These are phyloP conservation scores for Dendrobium officinale DNA, from an alignment of 106 monocot genomes.

Conservation along the genomic window DNA sequence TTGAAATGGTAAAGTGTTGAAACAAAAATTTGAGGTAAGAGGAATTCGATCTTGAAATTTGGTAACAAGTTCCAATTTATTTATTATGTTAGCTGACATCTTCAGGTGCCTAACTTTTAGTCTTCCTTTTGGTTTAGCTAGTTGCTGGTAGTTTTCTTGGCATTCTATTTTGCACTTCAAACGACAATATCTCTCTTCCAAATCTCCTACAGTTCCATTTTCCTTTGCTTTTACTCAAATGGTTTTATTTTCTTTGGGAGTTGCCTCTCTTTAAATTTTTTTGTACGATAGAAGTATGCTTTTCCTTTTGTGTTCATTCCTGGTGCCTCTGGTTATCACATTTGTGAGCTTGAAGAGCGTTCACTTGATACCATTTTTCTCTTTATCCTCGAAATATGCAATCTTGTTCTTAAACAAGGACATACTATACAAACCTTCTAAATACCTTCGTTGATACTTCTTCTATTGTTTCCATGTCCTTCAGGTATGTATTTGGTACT, in stretches of 20 bases:
- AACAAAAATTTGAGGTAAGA: too few relatives aligned
- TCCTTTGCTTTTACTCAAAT: neutral
- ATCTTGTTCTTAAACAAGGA: neutral
- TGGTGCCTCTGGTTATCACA: neutral
- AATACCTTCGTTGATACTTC: neutral
- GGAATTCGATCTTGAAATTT: too few relatives aligned
- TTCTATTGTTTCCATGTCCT: too few relatives aligned
- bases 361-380: neutral
- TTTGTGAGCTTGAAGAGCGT: neutral
- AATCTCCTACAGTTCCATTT: neutral
- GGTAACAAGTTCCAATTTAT: neutral
- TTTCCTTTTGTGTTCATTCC: neutral
- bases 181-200: neutral
- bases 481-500: too few relatives aligned
- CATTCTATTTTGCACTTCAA: neutral
- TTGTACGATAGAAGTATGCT: neutral
- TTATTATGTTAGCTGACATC: neutral
- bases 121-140: conserved; percentile 4
- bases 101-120: neutral
- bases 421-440: neutral
- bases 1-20: too few relatives aligned
- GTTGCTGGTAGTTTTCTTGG: neutral
- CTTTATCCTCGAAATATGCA: too few relatives aligned
- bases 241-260: neutral
- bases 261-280: neutral